A percentile compares a stretch with the other conserved stretches of the same genome.
phyloP scores from a whole-genome alignment of 2,329 filamentous ascomycete genomes.

The Penicillium sp. region DNA sequence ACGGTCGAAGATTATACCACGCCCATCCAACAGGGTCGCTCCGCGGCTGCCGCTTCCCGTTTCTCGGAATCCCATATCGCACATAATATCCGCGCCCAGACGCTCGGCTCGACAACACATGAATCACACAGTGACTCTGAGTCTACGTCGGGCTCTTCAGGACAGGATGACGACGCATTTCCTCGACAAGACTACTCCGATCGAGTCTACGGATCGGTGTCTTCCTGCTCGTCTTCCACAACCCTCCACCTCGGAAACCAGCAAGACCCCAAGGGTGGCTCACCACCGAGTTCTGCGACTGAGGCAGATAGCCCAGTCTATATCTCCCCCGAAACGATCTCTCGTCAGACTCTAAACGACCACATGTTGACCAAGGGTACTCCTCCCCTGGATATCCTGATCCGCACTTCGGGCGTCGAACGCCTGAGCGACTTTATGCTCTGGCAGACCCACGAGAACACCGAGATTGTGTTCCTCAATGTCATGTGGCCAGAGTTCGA shows the following conservation, averaged over 20 bases:
- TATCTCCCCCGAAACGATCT: constrained; percentile 85
- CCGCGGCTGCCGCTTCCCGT: constrained; percentile 39
- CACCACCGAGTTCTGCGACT: constrained; percentile 31
- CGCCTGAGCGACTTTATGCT: constrained; percentile 97
- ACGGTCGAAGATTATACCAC: constrained; percentile 85
- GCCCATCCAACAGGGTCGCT: constrained; percentile 55
- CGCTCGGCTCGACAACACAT: constrained; percentile 40
- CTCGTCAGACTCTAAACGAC: constrained; percentile 72
- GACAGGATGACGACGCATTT: constrained; percentile 46
- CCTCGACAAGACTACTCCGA: constrained; percentile 22
- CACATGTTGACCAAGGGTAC: constrained; percentile 86
- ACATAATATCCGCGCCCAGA: constrained; percentile 73
- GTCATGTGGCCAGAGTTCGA: constrained; percentile 97
- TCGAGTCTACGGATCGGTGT: constrained; percentile 35
- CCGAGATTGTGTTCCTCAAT: constrained; percentile 87
- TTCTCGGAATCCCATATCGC: constrained; percentile 88
- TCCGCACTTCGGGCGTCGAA: constrained; percentile 90
- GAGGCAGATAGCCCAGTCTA: constrained; percentile 40
- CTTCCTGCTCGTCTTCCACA: constrained; percentile 49
- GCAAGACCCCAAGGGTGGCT: constrained; percentile 37
- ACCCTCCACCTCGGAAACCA: constrained; percentile 46
- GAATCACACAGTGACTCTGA: constrained; percentile 51
- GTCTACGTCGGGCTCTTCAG: constrained; percentile 44
- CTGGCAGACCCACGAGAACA: constrained; percentile 94
- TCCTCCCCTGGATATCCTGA: constrained; percentile 84